phyloP scores from a whole-genome alignment of 345 rosid species.

The Nasturtium officinale region DNA sequence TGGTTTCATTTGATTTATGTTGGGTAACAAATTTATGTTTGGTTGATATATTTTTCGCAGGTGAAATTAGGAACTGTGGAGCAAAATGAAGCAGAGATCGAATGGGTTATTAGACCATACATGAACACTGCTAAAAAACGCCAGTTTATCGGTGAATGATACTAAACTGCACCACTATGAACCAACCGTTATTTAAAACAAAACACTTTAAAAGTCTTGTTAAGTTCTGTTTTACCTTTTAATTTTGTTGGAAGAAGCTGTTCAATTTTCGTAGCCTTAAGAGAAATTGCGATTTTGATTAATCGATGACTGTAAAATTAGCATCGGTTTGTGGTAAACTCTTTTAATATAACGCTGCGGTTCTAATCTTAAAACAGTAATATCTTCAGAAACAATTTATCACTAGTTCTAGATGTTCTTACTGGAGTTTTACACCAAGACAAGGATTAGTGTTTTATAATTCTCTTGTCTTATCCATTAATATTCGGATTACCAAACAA shows the following conservation, averaged over 20 bases:
- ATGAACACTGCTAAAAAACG: constrained; percentile 82
- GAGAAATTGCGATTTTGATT: constrained; percentile 17
- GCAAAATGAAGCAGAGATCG: constrained; percentile 78
- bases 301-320: constrained; percentile 17
- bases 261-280: neutral
- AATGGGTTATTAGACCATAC: constrained; percentile 83
- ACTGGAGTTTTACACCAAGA: neutral
- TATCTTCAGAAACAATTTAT: neutral
- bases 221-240: constrained; percentile 13
- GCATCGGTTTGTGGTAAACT: constrained; percentile 11
- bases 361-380: neutral
- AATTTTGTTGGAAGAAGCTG: neutral
- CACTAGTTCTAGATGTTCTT: neutral
- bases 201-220: neutral
- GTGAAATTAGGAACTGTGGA: constrained; percentile 81
- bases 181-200: neutral
- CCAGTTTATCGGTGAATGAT: constrained; percentile 66
- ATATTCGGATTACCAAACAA: neutral
- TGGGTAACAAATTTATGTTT: neutral
- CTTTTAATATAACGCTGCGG: neutral
- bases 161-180: constrained; percentile 4
- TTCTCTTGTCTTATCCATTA: neutral
- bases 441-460: neutral
- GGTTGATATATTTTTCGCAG: constrained; percentile 41
- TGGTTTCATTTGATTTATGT: neutral